A percentile compares a stretch with the other conserved stretches of the same genome.
phyloP scores from a whole-genome alignment of 176 grass and related monocot species.

The Ensete glaucum region DNA sequence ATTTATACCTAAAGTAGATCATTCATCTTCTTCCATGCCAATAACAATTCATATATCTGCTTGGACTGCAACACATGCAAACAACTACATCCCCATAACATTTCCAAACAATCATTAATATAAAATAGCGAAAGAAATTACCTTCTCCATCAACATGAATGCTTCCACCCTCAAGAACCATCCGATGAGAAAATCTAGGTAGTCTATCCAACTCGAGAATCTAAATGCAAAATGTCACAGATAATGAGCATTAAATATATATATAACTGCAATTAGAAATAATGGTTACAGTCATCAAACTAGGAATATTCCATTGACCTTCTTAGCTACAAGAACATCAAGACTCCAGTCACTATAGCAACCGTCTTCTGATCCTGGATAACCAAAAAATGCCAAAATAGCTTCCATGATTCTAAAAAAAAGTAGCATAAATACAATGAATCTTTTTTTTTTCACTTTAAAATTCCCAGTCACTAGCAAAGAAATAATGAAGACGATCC shows the following conservation, averaged over 20 bases:
- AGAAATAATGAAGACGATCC: neutral
- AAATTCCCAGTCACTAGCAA: neutral
- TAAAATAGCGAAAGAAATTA: constrained; percentile 4
- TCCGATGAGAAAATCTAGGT: constrained; percentile 59
- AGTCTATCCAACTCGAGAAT: constrained; percentile 59
- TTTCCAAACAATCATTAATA: neutral
- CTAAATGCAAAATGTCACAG: constrained; percentile 26
- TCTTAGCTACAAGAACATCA: constrained; percentile 61
- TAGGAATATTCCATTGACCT: constrained; percentile 31
- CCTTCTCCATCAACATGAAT: constrained; percentile 96
- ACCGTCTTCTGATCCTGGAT: constrained; percentile 44
- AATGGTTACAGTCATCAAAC: neutral
- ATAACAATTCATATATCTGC: neutral
- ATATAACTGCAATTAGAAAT: neutral
- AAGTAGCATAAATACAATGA: neutral
- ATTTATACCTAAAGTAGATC: neutral
- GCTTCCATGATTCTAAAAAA: neutral
- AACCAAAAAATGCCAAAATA: constrained; percentile 1
- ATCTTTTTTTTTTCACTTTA: neutral
- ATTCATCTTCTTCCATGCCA: neutral
- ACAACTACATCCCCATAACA: neutral
- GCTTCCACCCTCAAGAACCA: constrained; percentile 93
- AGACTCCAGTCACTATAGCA: constrained; percentile 83
- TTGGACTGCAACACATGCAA: neutral
- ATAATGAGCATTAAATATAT: constrained; percentile 2